phyloP scores from a whole-genome alignment of 2,329 filamentous ascomycete genomes.

The Pleoardoris graminearum region DNA sequence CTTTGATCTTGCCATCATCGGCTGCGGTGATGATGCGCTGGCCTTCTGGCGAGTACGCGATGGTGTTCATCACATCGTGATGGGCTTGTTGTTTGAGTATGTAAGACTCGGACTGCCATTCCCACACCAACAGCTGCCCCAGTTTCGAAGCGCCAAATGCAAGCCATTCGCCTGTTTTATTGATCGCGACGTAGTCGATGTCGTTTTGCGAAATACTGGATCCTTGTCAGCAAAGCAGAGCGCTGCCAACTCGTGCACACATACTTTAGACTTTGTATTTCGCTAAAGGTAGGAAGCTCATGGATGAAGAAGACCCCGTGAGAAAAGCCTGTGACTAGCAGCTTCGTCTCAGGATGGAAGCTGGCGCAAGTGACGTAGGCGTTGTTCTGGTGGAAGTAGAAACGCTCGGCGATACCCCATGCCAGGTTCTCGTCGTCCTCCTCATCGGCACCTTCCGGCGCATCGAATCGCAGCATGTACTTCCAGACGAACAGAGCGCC shows the following conservation, averaged over 20 bases:
- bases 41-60: constrained; percentile 92
- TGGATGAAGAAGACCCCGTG: constrained; percentile 93
- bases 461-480: constrained; percentile 67
- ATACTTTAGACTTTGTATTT: constrained; percentile 78
- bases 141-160: constrained; percentile 95
- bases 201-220: constrained; percentile 92
- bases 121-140: constrained; percentile 96
- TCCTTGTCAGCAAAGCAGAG: constrained; percentile 19
- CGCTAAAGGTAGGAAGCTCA: constrained; percentile 93
- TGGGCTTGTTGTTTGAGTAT: constrained; percentile 98
- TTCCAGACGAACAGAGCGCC: constrained; percentile 96
- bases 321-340: constrained; percentile 96
- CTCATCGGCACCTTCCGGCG: constrained; percentile 57
- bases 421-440: constrained; percentile 70
- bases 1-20: constrained; percentile 97
- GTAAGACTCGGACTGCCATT: constrained; percentile 99
- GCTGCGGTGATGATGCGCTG: constrained; percentile 90
- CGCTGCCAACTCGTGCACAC: not conserved
- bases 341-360: constrained; percentile 81
- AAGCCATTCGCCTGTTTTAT: constrained; percentile 93
- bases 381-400: constrained; percentile 92
- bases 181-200: constrained; percentile 93
- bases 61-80: constrained; percentile 90
- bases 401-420: constrained; percentile 88
- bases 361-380: constrained; percentile 87